A percentile compares a stretch with the other conserved stretches of the same genome.
These are phyloP conservation scores for Yarrowia bubula DNA, from an alignment of 805 yeast genomes.

Conservation along the genomic window DNA sequence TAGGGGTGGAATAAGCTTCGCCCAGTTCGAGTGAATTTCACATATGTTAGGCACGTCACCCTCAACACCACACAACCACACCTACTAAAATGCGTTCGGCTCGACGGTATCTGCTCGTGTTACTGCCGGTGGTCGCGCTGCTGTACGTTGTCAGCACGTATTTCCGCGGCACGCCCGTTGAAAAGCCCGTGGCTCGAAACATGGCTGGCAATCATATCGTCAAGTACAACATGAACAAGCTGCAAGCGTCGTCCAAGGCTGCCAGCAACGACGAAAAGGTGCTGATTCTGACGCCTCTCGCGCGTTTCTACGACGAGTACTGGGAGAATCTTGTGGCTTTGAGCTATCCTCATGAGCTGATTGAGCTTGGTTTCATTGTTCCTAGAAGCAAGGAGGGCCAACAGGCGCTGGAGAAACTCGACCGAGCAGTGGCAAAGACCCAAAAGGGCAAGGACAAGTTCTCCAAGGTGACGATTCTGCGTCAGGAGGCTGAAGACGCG, in stretches of 20 bases:
- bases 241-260: constrained; percentile 70
- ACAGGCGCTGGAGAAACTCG: constrained; percentile 65
- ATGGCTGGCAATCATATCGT: constrained; percentile 37
- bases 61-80: not conserved
- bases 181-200: constrained; percentile 29
- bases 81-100: constrained; percentile 20
- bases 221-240: constrained; percentile 78
- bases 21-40: constrained; percentile 18
- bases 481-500: constrained; percentile 86
- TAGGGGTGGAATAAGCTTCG: constrained; percentile 19
- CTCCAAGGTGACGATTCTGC: constrained; percentile 77
- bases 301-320: constrained; percentile 77
- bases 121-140: constrained; percentile 23
- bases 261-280: constrained; percentile 76
- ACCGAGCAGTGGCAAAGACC: constrained; percentile 66
- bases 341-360: constrained; percentile 76
- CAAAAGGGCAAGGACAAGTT: constrained; percentile 71
- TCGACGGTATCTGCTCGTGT: constrained; percentile 25
- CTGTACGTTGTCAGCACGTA: constrained; percentile 10
- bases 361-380: constrained; percentile 87
- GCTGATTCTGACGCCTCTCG: constrained; percentile 84
- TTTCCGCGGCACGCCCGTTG: constrained; percentile 9
- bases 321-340: constrained; percentile 80
- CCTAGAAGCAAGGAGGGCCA: constrained; percentile 86
- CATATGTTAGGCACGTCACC: not conserved